Percentiles rank a stretch among this genome's conserved stretches.
These are phyloP conservation scores for Sphagnum tenellum DNA, from an alignment of 225 moss, liverwort and hornwort genomes.

Conservation along the genomic window DNA sequence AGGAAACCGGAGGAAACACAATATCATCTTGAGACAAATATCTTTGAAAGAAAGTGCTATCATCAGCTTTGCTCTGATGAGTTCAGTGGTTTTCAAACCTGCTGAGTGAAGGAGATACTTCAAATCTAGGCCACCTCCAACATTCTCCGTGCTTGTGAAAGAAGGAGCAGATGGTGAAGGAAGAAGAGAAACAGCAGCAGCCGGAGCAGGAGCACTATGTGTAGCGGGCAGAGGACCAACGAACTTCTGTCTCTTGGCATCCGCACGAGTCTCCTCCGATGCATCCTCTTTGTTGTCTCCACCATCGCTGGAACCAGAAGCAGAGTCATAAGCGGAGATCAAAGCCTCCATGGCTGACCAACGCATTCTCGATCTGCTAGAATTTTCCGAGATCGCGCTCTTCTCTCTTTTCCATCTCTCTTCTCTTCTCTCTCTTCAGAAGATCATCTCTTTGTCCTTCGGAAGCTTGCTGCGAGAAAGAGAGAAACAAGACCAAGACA, in stretches of 20 bases:
- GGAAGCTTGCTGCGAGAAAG: too few relatives aligned
- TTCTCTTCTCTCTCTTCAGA: too few relatives aligned
- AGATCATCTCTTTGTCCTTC: too few relatives aligned
- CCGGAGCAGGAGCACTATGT: neutral
- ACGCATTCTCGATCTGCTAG: too few relatives aligned
- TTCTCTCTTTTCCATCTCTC: too few relatives aligned
- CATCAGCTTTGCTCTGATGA: neutral
- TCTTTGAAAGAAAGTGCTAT: slow-evolving; percentile 14
- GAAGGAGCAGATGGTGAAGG: neutral
- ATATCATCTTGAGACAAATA: slow-evolving; percentile 1
- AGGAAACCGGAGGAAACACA: too few relatives aligned
- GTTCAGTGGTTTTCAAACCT: neutral
- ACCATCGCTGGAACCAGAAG: slow-evolving; percentile 5
- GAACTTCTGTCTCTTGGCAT: slow-evolving; percentile 4
- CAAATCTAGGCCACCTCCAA: neutral
- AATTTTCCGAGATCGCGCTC: too few relatives aligned
- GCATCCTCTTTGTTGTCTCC: slow-evolving; percentile 1
- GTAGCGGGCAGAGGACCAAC: slow-evolving; percentile 2
- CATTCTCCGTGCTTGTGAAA: neutral
- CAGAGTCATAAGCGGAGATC: slow-evolving; percentile 18
- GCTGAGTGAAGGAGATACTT: neutral
- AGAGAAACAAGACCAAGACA: too few relatives aligned
- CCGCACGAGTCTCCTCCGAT: neutral
- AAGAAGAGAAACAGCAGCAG: too few relatives aligned
- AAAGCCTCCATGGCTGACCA: slow-evolving; percentile 17